Evolutionary conservation across 495 filamentous ascomycete genomes (phyloP), one percentile per base, ranked within the genome.

Genomic region (Annulohypoxylon moriforme): DNA sequence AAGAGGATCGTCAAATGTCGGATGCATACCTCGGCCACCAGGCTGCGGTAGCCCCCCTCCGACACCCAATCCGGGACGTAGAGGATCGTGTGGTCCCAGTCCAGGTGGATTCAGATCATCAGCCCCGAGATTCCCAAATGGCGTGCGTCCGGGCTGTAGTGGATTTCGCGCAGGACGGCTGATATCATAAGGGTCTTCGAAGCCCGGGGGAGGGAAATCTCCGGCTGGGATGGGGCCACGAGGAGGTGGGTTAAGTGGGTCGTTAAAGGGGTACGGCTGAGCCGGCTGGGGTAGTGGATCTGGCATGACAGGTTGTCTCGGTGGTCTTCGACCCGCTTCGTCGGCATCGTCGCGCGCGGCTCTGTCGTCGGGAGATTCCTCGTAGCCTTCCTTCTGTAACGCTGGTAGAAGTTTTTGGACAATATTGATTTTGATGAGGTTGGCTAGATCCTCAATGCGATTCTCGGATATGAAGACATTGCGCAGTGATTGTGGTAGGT

Each of bases 101-200:
- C 95, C 94, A 18, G 89, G 87, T 5, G 96, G 96, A 72, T 98
- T 94, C 6, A 98, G 82, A 76, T 99, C 96, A 71, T 92, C 84
- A 11, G 93, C 89, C 1, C 96, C 96, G 36, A 96, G 90, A 62
- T 84, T 89, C 9, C 74, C 76, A 47, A 89, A 82, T 3, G 88
- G 88, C 25, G 84, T 83, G 25, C 88, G 80, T 6, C 78, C 89
- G 2, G 74, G 71, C 7, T 71, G 60, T 25, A 44, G 27, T 55
- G 38, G 82, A 14, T 87, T 86, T 16, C 88, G 87, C 0, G 87
- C 86, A 1, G 90, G 93, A 0, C 88, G 83, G 53, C 92, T 87
- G 53, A 98, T 85, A 59, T 98, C 93, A 74, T 92, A 93, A 72
- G 97, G 94, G 81, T 98, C 94, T 66, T 98, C 96, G 73, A 98